A percentile compares a stretch with the other conserved stretches of the same genome.
Evolutionary conservation across 106 monocot species (phyloP).

Genomic region (Dendrobium catenatum): DNA sequence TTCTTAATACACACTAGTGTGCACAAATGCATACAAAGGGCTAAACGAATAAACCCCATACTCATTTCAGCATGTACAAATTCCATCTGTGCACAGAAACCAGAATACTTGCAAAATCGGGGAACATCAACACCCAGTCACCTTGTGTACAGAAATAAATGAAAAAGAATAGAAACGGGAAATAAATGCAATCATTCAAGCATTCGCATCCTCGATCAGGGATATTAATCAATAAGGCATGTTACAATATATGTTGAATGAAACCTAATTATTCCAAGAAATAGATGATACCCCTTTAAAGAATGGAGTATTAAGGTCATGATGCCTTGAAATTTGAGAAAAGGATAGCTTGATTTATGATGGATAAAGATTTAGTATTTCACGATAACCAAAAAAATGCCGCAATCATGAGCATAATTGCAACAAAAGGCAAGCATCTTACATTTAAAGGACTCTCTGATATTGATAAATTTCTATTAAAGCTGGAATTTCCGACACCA

Average conservation of each 20-base stretch:
- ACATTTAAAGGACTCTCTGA: background rate
- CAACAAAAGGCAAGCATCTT: background rate
- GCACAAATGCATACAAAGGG: background rate
- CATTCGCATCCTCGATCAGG: background rate
- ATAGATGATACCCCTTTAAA: background rate
- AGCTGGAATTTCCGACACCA: background rate
- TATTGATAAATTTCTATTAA: constrained; percentile 1
- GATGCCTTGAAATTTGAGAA: background rate
- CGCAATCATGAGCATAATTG: background rate
- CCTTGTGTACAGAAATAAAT: background rate
- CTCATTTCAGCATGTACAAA: background rate
- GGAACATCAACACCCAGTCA: background rate
- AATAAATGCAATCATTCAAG: background rate
- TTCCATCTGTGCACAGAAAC: background rate
- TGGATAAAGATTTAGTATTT: background rate
- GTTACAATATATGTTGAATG: background rate
- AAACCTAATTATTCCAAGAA: background rate
- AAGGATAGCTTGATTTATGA: background rate
- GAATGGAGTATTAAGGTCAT: background rate
- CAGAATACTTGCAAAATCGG: background rate
- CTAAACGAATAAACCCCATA: background rate
- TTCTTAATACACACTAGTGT: background rate
- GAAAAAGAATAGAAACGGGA: background rate
- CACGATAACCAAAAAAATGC: background rate
- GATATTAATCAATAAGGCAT: background rate